Base-by-base conservation (phyloP, 768 basidiomycete genomes). In the Tricholoma matsutake region DNA sequence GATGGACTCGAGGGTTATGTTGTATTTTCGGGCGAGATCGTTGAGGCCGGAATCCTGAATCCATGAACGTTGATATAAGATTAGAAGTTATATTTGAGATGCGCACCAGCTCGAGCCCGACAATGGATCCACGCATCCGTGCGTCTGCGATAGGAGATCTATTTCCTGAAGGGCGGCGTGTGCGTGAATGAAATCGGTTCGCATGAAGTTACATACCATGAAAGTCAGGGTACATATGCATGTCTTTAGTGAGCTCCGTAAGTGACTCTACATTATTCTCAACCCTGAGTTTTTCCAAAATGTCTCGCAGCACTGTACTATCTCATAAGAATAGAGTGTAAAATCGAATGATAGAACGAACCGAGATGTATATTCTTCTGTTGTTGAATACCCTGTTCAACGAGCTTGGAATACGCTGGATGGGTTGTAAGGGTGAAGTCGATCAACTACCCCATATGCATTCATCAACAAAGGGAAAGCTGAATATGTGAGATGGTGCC, bases 391-490 rank as follows among this genome's bases (percentile, higher is more conserved):
- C 87, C 87, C 9, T 81, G 67, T 59, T 87, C 82, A 51, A 87
- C 77, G 22, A 97, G 85, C 60, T 86, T 81, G 8, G 80, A 72
- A 66, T 92, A 92, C 1, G 96, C 92, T 3, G 91, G 86, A 69
- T 99, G 97, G 0, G 92, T 98, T 9, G 86, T 92, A 61, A 98
- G 83, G 70, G 96, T 89, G 71, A 97, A 98, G 69, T 99, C 94
- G 58, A 99, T 94, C 8, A 98, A 82, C 87, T 93, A 31, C 13
- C n/a, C n/a, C 51, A 20, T 6, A 16, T 47, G n/a, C 28, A 39
- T 37, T 11, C 25, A 51, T 16, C n/a, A 47, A 28, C 45, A 54
- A n/a, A 28, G 47, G 1, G 25, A 6, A 16, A 5, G 18, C 5
- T 25, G 14, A 28, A 2, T 57, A 41, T 29, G 18, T 25, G 47